phyloP scores from a whole-genome alignment of 2,329 filamentous ascomycete species.

The Epichloe sibirici region DNA sequence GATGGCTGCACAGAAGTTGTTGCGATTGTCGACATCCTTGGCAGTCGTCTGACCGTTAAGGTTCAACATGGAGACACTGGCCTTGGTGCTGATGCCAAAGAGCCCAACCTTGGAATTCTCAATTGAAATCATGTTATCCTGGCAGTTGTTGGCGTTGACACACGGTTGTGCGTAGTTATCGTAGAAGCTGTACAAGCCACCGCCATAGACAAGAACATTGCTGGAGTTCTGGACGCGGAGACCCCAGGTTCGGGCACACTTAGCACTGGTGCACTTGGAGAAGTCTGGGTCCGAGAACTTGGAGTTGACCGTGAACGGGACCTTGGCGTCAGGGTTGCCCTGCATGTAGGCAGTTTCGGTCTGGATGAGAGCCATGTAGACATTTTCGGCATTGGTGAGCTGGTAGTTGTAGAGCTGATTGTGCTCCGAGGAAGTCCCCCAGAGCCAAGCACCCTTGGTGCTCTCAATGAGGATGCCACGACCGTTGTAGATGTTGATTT shows the following conservation, averaged over 20 bases:
- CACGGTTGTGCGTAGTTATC: slow-evolving; percentile 69
- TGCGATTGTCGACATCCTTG: slow-evolving; percentile 49
- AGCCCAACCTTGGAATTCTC: slow-evolving; percentile 55
- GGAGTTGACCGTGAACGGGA: slow-evolving; percentile 49
- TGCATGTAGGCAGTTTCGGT: slow-evolving; percentile 86
- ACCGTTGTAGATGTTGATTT: slow-evolving; percentile 81
- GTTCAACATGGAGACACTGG: slow-evolving; percentile 60
- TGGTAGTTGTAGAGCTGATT: slow-evolving; percentile 73
- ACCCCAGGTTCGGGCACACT: slow-evolving; percentile 66
- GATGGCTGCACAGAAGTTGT: slow-evolving; percentile 52
- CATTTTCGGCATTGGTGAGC: slow-evolving; percentile 60
- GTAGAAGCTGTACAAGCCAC: slow-evolving; percentile 72
- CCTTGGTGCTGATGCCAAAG: slow-evolving; percentile 64
- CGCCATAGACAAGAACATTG: slow-evolving; percentile 58
- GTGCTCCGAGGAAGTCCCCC: slow-evolving; percentile 64
- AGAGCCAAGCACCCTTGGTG: slow-evolving; percentile 64
- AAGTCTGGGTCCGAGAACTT: slow-evolving; percentile 60
- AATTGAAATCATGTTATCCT: slow-evolving; percentile 65
- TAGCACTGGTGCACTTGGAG: slow-evolving; percentile 35
- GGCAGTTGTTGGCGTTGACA: slow-evolving; percentile 55
- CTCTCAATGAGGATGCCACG: slow-evolving; percentile 74
- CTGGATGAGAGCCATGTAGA: slow-evolving; percentile 77
- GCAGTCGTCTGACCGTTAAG: slow-evolving; percentile 42
- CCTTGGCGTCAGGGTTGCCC: slow-evolving; percentile 61
- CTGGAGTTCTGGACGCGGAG: slow-evolving; percentile 56